Conservation (phyloP, 2,329 filamentous ascomycete species). For the Venturia carpophila region DNA sequence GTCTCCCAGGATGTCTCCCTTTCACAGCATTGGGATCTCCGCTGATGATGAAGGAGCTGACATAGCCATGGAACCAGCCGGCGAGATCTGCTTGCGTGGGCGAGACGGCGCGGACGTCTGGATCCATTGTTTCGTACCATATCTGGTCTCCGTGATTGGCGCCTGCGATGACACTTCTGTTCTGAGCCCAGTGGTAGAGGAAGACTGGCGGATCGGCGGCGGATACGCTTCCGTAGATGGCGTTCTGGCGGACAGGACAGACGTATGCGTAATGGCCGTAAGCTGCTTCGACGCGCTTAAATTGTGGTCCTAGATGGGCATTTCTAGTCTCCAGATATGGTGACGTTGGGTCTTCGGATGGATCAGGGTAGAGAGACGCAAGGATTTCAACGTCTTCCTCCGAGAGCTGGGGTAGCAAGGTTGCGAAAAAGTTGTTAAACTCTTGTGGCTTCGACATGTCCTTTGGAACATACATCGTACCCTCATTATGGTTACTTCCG, state of each 20-base stretch:
- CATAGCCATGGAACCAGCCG: slow-evolving; percentile 27
- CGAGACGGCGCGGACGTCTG: slow-evolving; percentile 23
- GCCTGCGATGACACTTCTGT: slow-evolving; percentile 31
- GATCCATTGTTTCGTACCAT: slow-evolving; percentile 29
- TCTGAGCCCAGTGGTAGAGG: slow-evolving; percentile 54
- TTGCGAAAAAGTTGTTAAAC: slow-evolving; percentile 47
- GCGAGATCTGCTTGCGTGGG: slow-evolving; percentile 28
- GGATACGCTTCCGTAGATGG: slow-evolving; percentile 33
- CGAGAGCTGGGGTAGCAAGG: slow-evolving; percentile 52
- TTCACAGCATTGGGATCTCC: slow-evolving; percentile 27
- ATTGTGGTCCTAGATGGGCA: slow-evolving; percentile 45
- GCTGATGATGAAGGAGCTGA: slow-evolving; percentile 28
- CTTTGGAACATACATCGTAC: slow-evolving; percentile 22
- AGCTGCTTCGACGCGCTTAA: slow-evolving; percentile 50
- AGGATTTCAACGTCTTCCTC: slow-evolving; percentile 47
- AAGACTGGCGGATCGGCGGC: slow-evolving; percentile 37
- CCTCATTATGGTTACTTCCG: slow-evolving; percentile 47
- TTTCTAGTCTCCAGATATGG: slow-evolving; percentile 35
- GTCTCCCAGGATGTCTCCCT: slow-evolving; percentile 23
- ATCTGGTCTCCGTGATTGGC: slow-evolving; percentile 32
- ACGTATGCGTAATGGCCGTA: slow-evolving; percentile 60
- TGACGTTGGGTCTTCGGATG: slow-evolving; percentile 35
- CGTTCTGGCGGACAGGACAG: slow-evolving; percentile 55
- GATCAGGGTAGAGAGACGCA: slow-evolving; percentile 55
- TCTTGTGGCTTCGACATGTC: not conserved